Conservation (phyloP, 2,329 filamentous ascomycete genomes). For the Neonectria punicea region DNA sequence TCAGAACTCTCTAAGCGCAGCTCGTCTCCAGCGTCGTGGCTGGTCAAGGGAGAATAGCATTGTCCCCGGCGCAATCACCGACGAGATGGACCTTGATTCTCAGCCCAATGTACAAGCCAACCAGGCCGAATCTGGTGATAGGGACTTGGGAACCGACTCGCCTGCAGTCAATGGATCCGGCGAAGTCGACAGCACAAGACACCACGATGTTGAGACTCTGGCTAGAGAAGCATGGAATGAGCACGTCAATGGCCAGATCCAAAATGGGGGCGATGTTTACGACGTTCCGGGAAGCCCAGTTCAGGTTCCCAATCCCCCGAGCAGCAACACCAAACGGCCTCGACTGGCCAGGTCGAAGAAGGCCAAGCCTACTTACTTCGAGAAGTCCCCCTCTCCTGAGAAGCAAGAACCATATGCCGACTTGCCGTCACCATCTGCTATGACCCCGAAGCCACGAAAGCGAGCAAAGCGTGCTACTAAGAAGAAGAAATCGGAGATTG, state of each 20-base stretch:
- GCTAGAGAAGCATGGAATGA: conserved; percentile 51
- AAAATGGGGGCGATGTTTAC: conserved; percentile 37
- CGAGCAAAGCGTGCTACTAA: conserved; percentile 45
- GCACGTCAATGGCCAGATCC: conserved; percentile 45
- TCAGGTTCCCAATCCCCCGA: conserved; percentile 34
- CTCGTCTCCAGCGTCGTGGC: conserved; percentile 38
- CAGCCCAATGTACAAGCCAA: conserved; percentile 17
- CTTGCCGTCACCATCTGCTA: conserved; percentile 48
- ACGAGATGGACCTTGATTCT: conserved; percentile 41
- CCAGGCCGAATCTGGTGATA: conserved; percentile 18
- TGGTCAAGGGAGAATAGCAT: conserved; percentile 40
- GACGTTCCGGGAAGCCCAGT: conserved; percentile 40
- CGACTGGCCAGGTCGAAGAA: conserved; percentile 57
- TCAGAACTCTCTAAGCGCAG: conserved; percentile 44
- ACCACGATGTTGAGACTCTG: conserved; percentile 44
- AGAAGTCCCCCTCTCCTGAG: conserved; percentile 42
- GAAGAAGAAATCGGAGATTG: conserved; percentile 36
- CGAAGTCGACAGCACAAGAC: conserved; percentile 9
- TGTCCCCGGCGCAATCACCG: conserved; percentile 23
- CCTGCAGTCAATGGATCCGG: conserved; percentile 21
- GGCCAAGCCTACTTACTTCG: conserved; percentile 60
- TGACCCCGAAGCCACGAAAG: conserved; percentile 44
- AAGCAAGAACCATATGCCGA: conserved; percentile 36
- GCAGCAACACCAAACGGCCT: conserved; percentile 39
- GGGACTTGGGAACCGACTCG: conserved; percentile 22